Percentiles rank a stretch among this genome's conserved stretches.
Conservation (phyloP, 1,284 basidiomycete genomes). For the Microbotryum scabiosae region DNA sequence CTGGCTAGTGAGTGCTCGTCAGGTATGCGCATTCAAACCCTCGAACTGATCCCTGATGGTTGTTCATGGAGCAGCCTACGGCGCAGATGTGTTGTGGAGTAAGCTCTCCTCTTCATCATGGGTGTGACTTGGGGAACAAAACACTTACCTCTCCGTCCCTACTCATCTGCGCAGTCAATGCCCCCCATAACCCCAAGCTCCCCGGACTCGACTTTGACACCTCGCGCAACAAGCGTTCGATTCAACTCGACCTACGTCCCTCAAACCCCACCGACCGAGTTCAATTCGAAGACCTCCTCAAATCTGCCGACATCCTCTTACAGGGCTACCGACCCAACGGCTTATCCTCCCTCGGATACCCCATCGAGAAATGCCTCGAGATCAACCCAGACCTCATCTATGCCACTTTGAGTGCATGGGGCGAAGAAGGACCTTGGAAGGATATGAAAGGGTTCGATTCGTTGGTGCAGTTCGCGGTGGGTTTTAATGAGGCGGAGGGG, state of each 20-base stretch:
- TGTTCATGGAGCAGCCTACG: constrained; percentile 48
- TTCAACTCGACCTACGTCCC: constrained; percentile 51
- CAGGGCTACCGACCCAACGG: constrained; percentile 57
- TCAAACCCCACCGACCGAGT: constrained; percentile 35
- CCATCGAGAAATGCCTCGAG: constrained; percentile 43
- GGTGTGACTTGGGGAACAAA: not conserved
- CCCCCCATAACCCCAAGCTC: constrained; percentile 50
- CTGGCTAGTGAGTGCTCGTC: constrained; percentile 46
- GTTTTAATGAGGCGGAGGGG: constrained; percentile 55
- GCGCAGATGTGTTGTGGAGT: constrained; percentile 52
- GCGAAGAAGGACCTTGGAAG: constrained; percentile 55
- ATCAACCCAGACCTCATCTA: constrained; percentile 51
- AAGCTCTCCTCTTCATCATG: not conserved
- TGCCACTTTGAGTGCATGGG: constrained; percentile 54
- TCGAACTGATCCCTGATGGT: too few relatives aligned
- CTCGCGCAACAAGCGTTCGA: constrained; percentile 57
- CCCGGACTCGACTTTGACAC: constrained; percentile 55
- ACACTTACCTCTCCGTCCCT: not conserved
- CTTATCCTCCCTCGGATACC: constrained; percentile 50
- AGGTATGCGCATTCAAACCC: too few relatives aligned
- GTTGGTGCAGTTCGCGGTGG: constrained; percentile 56
- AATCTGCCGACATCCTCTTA: constrained; percentile 54
- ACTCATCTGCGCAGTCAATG: constrained; percentile 44
- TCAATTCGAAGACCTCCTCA: constrained; percentile 42
- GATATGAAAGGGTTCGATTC: constrained; percentile 57